Base-by-base conservation (phyloP, 179 eudicot genomes). In the Spergularia azorica region DNA sequence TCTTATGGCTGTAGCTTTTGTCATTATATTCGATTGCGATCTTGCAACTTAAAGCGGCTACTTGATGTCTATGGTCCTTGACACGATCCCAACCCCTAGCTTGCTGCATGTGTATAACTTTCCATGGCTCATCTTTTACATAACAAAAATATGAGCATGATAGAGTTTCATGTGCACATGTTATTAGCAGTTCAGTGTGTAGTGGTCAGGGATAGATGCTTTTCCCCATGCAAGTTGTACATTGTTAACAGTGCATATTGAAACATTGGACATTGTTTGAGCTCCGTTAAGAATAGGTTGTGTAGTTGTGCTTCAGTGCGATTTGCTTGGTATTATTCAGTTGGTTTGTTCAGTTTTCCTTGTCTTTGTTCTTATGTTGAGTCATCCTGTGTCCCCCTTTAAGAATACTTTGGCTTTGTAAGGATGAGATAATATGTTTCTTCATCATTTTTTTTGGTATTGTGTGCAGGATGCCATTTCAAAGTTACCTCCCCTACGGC, bases 401-500 rank as follows among this genome's bases (percentile, higher is more conserved):
- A 56, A 62, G 32, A 62, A 2, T 21, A 2, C 41, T 21, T 9
- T 62, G 11, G 39, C 15, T 62, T 8, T 62, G 11, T 6, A 21
- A 10, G 39, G 4, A 39, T 2, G 20, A 21, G 63, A 60, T 7
- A 26, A 26, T 51, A 43, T 36, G 6, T 71, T 71, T 51, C 32
- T 57, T 15, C 32, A 4, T 60, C 46, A 18, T 11, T 11, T 48
- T 56, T 12, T 20, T 11, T 52, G 48, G 16, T 75, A 21, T 20
- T 73, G 11, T 75, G 80, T 76, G 32, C 85, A 95, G 99, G 89
- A 91, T 86, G 92, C 90, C 54, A 76, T 93, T 72, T 80, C 85
- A 74, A 86, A 77, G 82, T 80, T 92, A 82, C 98, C 98, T 68
- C 95, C 97, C 18, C 72, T 93, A 55, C 86, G 92, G 50, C 97